Percentiles rank a stretch among this genome's conserved stretches.
These are phyloP conservation scores for Ganoderma sp. DNA, from an alignment of 1,284 basidiomycete species.

Conservation along the genomic window DNA sequence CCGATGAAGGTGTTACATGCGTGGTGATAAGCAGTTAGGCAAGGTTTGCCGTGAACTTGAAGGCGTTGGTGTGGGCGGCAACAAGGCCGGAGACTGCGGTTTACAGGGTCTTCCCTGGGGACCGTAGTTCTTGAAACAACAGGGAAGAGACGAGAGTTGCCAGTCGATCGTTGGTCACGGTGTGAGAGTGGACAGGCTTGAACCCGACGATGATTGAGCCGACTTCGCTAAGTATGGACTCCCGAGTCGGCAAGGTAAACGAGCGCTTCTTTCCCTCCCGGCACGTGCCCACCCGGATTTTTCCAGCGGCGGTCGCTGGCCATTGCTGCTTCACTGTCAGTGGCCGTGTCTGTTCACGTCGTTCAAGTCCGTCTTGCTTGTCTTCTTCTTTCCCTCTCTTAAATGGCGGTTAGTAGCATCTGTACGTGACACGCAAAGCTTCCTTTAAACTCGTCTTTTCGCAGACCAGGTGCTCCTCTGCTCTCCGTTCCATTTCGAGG, in stretches of 20 bases:
- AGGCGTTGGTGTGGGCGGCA: not conserved
- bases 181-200: no score
- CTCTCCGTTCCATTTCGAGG: constrained; percentile 54
- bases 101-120: no score
- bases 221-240: no score
- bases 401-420: constrained; percentile 41
- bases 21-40: not conserved
- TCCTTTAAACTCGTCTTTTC: not conserved
- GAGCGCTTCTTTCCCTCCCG: not conserved
- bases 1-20: no score
- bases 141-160: no score
- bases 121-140: no score
- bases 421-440: constrained; percentile 1
- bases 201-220: no score
- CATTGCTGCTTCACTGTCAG: not conserved
- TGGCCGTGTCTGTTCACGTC: constrained; percentile 3
- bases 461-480: constrained; percentile 55
- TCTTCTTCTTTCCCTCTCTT: not conserved
- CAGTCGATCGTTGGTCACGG: no score
- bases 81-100: no score
- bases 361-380: not conserved
- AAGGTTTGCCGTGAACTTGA: not conserved
- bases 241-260: not conserved
- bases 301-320: constrained; percentile 26
- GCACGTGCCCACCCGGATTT: constrained; percentile 24